Evolutionary conservation across 257 asterid species (phyloP), one percentile per base, ranked within the genome.

Genomic region (Primulina tabacum): DNA sequence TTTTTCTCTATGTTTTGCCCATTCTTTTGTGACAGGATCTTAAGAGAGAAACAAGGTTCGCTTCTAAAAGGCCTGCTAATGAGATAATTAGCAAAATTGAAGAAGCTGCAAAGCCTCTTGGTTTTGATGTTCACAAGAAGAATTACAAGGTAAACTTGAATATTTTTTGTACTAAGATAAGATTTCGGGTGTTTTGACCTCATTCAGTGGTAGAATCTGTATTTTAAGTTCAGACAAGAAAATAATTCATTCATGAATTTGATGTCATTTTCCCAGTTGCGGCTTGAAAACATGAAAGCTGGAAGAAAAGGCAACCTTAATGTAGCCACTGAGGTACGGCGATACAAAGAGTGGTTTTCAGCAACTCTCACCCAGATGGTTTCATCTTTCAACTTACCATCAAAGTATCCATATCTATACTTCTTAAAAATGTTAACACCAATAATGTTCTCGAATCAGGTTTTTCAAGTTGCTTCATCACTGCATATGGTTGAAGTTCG

Each of bases 261-360:
- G 14, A 33, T 33, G 17, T 58, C 60, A 14, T 66, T 62, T 71
- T 66, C 63, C 24, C 79, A 92, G 98, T 86, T 92, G 96, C 84
- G 94, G 84, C 96, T 92, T 35, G 92, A 92, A 79, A 92, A 89
- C 67, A 52, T 78, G 7, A 88, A 89, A 88, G 96, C 96, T 16
- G 98, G 98, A 78, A 83, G 96, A 71, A 92, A 92, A 77, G 98
- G 98, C 76, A 88, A 88, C 79, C 96, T 92, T 75, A 89, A 88
- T 66, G 88, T 92, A 60, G 84, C 98, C 43, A 89, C 98, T 8
- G 89, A 92, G 95, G 98, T 92, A 81, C 53, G 68, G 40, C 21
- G 29, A 17, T 34, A 12, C 57, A 30, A 59, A 6, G 4, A 62
- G 24, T 67, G 69, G 67, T 56, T 21, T 8, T 65, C 57, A 7